A percentile compares a stretch with the other conserved stretches of the same genome.
phyloP scores from a whole-genome alignment of 2,329 filamentous ascomycete genomes.

The Alternaria longipes region DNA sequence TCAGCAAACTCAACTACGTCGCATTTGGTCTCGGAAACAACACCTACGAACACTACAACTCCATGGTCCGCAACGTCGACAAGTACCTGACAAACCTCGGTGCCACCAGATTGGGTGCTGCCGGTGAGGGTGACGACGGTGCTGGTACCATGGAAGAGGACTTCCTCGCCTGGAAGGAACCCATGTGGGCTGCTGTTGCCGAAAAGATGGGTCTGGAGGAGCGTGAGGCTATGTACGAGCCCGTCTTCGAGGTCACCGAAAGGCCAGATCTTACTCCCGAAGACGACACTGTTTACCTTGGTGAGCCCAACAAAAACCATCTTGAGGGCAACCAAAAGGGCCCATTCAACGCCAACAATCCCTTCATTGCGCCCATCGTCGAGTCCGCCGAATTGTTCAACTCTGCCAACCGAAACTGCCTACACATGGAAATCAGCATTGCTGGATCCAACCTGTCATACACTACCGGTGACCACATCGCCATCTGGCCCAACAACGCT shows the following conservation, averaged over 20 bases:
- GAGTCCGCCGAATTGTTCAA: constrained; percentile 92
- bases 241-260: constrained; percentile 84
- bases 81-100: constrained; percentile 82
- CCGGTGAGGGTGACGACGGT: constrained; percentile 96
- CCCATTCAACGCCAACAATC: constrained; percentile 95
- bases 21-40: constrained; percentile 98
- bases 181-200: constrained; percentile 91
- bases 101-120: constrained; percentile 82
- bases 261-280: constrained; percentile 77
- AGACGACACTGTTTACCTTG: constrained; percentile 85
- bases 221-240: constrained; percentile 95
- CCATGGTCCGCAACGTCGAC: constrained; percentile 93
- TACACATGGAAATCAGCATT: constrained; percentile 95
- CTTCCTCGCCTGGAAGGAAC: constrained; percentile 98
- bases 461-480: constrained; percentile 96
- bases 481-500: constrained; percentile 95
- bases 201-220: constrained; percentile 90
- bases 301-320: constrained; percentile 96
- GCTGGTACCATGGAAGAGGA: constrained; percentile 99
- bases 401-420: constrained; percentile 89
- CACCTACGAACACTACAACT: constrained; percentile 99
- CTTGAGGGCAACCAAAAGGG: constrained; percentile 84
- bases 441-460: constrained; percentile 89
- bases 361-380: constrained; percentile 91
- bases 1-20: constrained; percentile 89